These are phyloP conservation scores for Pyricularia pennisetigena DNA, from an alignment of 2,329 filamentous ascomycete species.

Conservation along the genomic window DNA sequence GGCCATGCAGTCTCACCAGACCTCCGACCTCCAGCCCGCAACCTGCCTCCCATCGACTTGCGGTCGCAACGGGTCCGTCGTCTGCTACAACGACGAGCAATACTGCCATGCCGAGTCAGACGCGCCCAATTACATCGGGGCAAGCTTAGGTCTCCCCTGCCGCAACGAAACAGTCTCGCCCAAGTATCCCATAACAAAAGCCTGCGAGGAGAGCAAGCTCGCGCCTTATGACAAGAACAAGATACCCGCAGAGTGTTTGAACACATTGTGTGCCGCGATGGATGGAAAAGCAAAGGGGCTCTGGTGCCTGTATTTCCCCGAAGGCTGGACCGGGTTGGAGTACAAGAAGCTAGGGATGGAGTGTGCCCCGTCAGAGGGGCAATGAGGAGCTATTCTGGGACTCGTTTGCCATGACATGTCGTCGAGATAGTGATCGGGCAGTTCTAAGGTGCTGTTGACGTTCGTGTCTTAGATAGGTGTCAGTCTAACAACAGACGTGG, in stretches of 20 bases:
- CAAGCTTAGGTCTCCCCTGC: background rate
- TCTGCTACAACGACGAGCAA: background rate
- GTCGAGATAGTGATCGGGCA: background rate
- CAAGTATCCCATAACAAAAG: background rate
- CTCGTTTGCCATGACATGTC: background rate
- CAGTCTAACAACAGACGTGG: background rate
- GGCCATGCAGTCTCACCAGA: background rate
- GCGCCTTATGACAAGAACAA: background rate
- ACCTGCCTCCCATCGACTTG: background rate
- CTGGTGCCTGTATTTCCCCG: background rate
- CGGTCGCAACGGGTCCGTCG: background rate
- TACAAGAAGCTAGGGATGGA: constrained; percentile 1
- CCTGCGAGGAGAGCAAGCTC: background rate
- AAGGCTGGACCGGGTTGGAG: background rate
- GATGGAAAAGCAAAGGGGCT: background rate
- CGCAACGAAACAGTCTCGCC: background rate
- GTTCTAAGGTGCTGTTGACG: background rate
- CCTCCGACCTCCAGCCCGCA: background rate
- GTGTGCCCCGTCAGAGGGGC: background rate
- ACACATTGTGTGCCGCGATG: background rate
- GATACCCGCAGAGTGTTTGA: background rate
- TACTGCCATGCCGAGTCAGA: background rate
- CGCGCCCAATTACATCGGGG: background rate
- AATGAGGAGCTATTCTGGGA: background rate
- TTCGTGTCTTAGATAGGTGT: background rate